Conservation (phyloP, 306 rosid species). For the Trichosanthes cucumerina region DNA sequence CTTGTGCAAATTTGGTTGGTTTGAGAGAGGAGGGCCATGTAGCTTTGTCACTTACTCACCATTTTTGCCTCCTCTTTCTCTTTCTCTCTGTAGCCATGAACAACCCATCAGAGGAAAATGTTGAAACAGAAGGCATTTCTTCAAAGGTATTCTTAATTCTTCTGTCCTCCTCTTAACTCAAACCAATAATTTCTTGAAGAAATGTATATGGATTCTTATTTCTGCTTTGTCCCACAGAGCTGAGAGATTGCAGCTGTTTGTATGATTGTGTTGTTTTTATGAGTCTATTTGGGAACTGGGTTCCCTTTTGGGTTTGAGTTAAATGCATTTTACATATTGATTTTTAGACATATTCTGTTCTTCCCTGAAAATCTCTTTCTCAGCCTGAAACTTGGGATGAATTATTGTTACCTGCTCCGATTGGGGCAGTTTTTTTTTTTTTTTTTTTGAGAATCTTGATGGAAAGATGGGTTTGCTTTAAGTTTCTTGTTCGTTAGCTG, state of each 20-base stretch:
- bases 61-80: not conserved
- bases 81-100: conserved; percentile 34
- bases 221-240: not conserved
- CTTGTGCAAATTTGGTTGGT: not conserved
- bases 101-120: conserved; percentile 42
- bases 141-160: conserved; percentile 33
- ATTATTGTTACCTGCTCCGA: not conserved
- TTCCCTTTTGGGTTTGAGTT: not conserved
- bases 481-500: not conserved
- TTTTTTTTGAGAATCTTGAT: not conserved
- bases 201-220: not conserved
- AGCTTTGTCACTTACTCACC: not conserved
- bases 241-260: not conserved
- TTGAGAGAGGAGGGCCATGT: not conserved
- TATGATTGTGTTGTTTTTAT: not conserved
- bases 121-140: conserved; percentile 46
- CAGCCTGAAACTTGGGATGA: not conserved
- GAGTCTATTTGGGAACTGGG: not conserved
- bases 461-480: not conserved
- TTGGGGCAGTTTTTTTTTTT: not conserved
- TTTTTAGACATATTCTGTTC: not conserved
- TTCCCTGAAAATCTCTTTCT: not conserved
- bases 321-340: not conserved
- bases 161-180: not conserved
- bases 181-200: not conserved